Base-by-base conservation (phyloP, 2,329 filamentous ascomycete species). In the Phialocephala sp. region DNA sequence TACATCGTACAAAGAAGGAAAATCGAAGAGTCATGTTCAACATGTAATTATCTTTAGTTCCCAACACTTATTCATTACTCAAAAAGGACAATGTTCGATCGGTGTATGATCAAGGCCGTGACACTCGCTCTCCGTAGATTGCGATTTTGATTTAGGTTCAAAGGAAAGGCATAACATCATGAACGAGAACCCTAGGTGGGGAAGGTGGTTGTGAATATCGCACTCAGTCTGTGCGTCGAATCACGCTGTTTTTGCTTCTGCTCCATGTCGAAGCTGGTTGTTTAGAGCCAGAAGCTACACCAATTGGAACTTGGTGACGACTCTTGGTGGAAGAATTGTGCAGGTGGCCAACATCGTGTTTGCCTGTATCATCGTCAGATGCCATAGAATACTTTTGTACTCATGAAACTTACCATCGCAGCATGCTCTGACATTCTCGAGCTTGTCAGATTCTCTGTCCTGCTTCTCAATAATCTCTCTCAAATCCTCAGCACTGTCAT, bases 341-440 rank as follows among this genome's bases (percentile, higher is more conserved):
- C 59, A 90, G 77, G 62, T 83, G 87, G 62, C 87, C 85, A 58
- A 93, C 90, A 76, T 93, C 90, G 74, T 93, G 90, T 80, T 91
- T 92, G 71, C 90, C 89, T 91, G 64, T 43, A 12, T 60, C 35
- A n/a, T 50, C 62, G 59, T 74, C 71, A 78, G 73, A 57, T 43
- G 3, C 37, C 36, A 20, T 32, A 14, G 8, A 37, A 35, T 14
- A 20, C n/a, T 32, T 6, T 45, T 54, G 14, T 27, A 39, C 18
- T n/a, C 24, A 27, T 54, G 37, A 20, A 14, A 82, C 90, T 86
- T 85, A 94, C 94, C 95, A 85, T 98, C 95, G 79, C 95, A 99
- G 81, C 95, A 99, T 66, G 94, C 94, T 76, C 95, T 86, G 70
- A 99, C 95, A 77, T 99, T 97, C 83, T 98, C 94, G 73, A 98